A percentile compares a stretch with the other conserved stretches of the same genome.
Conservation (phyloP, 1,284 basidiomycete genomes). For the Pyrrhoderma noxium region DNA sequence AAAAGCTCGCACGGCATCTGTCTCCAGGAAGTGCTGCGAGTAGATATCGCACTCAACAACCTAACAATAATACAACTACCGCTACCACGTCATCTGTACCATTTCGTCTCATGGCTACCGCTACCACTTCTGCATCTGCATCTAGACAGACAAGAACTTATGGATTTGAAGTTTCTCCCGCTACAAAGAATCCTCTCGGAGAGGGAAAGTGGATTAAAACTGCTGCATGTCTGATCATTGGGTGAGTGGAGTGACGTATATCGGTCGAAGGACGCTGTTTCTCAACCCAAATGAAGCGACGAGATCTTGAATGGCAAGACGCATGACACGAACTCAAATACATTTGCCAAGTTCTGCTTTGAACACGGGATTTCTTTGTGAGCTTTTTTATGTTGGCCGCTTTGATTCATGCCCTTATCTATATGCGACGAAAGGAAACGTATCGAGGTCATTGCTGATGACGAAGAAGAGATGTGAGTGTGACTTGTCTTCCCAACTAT, state of each 20-base stretch:
- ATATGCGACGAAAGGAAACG: constrained; percentile 50
- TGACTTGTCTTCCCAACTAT: constrained; percentile 24
- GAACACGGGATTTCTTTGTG: constrained; percentile 82
- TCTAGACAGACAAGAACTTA: constrained; percentile 15
- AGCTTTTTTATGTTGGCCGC: constrained; percentile 28
- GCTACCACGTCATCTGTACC: too few species aligned
- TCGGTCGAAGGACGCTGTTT: background rate
- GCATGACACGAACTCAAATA: constrained; percentile 79
- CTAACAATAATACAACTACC: too few species aligned
- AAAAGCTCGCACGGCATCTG: constrained; percentile 1
- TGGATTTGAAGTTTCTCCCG: constrained; percentile 46
- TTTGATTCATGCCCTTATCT: background rate
- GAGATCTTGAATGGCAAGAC: constrained; percentile 86
- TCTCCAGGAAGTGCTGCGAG: background rate
- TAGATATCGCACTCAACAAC: too few species aligned
- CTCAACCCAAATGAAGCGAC: constrained; percentile 42
- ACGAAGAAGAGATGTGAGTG: constrained; percentile 77
- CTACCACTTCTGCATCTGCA: too few species aligned
- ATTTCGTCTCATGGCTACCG: too few species aligned
- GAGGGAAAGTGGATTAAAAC: constrained; percentile 63
- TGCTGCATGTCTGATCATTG: constrained; percentile 69
- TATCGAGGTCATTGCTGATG: constrained; percentile 89
- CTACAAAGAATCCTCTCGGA: constrained; percentile 57
- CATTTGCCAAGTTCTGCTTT: constrained; percentile 83
- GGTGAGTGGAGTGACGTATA: constrained; percentile 35